Conservation (phyloP, 495 filamentous ascomycete species). For the Gamarada debralockiae region DNA sequence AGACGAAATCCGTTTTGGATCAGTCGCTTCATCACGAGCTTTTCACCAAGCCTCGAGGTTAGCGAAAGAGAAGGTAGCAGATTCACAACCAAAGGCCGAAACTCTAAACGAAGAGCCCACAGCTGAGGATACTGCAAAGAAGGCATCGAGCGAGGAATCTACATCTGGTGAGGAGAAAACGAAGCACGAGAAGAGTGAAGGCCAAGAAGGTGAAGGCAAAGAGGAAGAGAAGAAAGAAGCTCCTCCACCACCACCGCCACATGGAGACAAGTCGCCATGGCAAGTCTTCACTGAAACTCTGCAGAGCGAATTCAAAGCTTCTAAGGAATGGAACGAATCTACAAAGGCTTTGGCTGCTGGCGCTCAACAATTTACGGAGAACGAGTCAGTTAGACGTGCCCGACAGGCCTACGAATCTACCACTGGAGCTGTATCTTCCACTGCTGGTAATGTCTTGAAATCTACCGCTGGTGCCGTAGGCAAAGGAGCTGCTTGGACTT, state of each 20-base stretch:
- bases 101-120: slow-evolving; percentile 31
- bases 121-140: slow-evolving; percentile 41
- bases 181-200: slow-evolving; percentile 41
- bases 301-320: slow-evolving; percentile 87
- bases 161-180: slow-evolving; percentile 39
- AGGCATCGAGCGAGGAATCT: slow-evolving; percentile 21
- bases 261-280: slow-evolving; percentile 97
- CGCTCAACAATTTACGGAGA: slow-evolving; percentile 90
- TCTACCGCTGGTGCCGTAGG: slow-evolving; percentile 82
- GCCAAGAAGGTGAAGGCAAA: slow-evolving; percentile 39
- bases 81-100: slow-evolving; percentile 8
- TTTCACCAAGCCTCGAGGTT: slow-evolving; percentile 39
- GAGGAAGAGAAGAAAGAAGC: slow-evolving; percentile 61
- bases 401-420: slow-evolving; percentile 81
- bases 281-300: slow-evolving; percentile 97
- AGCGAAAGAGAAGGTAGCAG: slow-evolving; percentile 25
- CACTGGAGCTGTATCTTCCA: slow-evolving; percentile 67
- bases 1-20: slow-evolving; percentile 29
- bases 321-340: slow-evolving; percentile 98
- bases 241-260: slow-evolving; percentile 80
- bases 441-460: slow-evolving; percentile 74
- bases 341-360: slow-evolving; percentile 89
- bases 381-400: slow-evolving; percentile 82
- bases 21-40: slow-evolving; percentile 30
- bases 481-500: slow-evolving; percentile 89